Base-by-base conservation (phyloP, 2,329 filamentous ascomycete species). In the Laburnicola sp. region DNA sequence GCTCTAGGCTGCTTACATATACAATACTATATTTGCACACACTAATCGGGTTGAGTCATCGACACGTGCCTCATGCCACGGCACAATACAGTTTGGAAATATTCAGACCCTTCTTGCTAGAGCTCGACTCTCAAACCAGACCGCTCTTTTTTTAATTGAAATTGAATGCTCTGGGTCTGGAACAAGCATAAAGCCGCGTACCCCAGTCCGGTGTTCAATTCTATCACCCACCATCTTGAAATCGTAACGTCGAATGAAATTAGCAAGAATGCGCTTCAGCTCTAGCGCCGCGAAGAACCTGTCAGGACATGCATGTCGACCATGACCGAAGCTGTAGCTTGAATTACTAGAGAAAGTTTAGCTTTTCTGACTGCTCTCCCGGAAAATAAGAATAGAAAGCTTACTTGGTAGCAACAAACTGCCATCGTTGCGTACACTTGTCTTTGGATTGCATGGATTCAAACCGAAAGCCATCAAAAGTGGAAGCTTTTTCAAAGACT, bases 131-230 rank as follows among this genome's bases (percentile, higher is more conserved):
- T n/a, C n/a, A n/a, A n/a, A n/a, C n/a, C n/a, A n/a, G n/a, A n/a
- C 63, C 9, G 66, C 69, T 4, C 43, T 36, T 32, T 34, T 36
- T 36, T 36, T 36, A 36, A 36, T 36, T 21, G 34, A 36, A 11
- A 36, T 36, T 36, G 22, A 4, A 11, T 36, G 34, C 5, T 36
- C 5, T 36, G 34, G 34, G 10, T 36, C 34, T 36, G 34, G 34
- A n/a, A 36, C 34, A 36, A 36, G 34, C 34, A 36, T 36, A 36
- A 36, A 36, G 34, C 34, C 34, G 34, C 34, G 34, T 36, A 36
- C 34, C 34, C 34, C 34, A 36, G 34, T 36, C 34, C 11, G 34
- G 34, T 36, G 22, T 36, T n/a, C 34, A 21, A 36, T 36, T 11
- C 10, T 5, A 11, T 36, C 34, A 36, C 34, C 34, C n/a, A n/a